Percentiles rank a stretch among this genome's conserved stretches.
phyloP scores from a whole-genome alignment of 2,329 filamentous ascomycete genomes.

The Diaporthe citri region DNA sequence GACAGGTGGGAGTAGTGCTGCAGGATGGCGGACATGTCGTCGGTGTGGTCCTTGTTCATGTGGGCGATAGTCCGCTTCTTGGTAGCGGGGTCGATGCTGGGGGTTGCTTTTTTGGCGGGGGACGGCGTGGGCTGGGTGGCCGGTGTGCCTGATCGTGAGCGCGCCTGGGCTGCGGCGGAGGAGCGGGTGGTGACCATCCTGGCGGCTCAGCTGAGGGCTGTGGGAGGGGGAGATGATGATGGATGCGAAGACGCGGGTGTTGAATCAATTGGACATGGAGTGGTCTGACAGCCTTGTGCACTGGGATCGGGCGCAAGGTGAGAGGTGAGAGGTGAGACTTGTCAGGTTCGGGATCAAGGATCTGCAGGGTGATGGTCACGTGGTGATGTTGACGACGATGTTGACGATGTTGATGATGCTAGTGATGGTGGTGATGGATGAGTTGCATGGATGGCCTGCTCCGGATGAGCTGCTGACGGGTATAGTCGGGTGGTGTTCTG shows the following conservation, averaged over 20 bases:
- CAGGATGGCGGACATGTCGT: conserved; percentile 83
- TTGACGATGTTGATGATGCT: neutral
- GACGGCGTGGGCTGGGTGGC: neutral
- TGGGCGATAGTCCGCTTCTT: conserved; percentile 71
- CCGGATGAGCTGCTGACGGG: neutral
- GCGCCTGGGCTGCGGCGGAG: conserved; percentile 24
- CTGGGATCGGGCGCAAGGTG: neutral
- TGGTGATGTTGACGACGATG: neutral
- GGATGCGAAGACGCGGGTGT: neutral
- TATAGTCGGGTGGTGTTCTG: conserved; percentile 10
- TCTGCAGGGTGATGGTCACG: neutral
- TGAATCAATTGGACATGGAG: too few relatives aligned
- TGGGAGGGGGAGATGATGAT: neutral
- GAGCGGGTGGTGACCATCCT: conserved; percentile 39
- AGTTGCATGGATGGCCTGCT: conserved; percentile 15
- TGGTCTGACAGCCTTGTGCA: neutral
- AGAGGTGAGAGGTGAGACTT: neutral
- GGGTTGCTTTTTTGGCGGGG: neutral
- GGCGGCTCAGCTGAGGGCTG: neutral
- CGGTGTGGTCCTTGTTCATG: conserved; percentile 87
- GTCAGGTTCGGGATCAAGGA: too few relatives aligned
- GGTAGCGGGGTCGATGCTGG: conserved; percentile 41
- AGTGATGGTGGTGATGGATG: neutral
- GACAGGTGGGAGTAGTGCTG: conserved; percentile 75
- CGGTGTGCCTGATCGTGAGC: conserved; percentile 30